Evolutionary conservation across 2,329 filamentous ascomycete genomes (phyloP).

Genomic region (Triangularia setosa): DNA sequence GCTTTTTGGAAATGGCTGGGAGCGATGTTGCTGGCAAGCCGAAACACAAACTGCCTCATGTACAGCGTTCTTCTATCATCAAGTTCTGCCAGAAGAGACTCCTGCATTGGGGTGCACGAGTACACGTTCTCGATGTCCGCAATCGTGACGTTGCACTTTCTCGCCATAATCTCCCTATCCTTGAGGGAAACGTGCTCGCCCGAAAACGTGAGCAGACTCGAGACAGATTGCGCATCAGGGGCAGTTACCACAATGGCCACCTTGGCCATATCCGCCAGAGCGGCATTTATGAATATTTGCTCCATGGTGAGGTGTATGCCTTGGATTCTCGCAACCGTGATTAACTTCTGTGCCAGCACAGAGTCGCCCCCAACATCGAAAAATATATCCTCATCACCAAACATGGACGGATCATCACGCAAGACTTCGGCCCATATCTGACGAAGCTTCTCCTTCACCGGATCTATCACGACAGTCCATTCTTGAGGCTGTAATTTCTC

Average conservation of each 20-base stretch:
- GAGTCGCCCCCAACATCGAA: slow-evolving; percentile 48
- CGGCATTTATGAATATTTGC: slow-evolving; percentile 30
- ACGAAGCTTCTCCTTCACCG: background rate
- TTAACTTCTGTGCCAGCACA: slow-evolving; percentile 46
- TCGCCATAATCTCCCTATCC: slow-evolving; percentile 13
- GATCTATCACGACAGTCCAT: background rate
- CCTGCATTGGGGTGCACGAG: slow-evolving; percentile 39
- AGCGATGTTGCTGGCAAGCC: background rate
- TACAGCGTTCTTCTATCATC: slow-evolving; percentile 2
- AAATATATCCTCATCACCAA: slow-evolving; percentile 43
- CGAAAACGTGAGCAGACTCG: slow-evolving; percentile 13
- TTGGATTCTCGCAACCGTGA: slow-evolving; percentile 33
- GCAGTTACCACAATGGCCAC: background rate
- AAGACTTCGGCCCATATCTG: slow-evolving; percentile 4
- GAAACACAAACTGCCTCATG: slow-evolving; percentile 4
- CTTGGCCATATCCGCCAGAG: background rate
- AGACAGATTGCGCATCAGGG: background rate
- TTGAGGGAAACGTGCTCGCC: slow-evolving; percentile 24
- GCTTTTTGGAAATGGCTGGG: background rate
- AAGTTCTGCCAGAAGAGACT: slow-evolving; percentile 7
- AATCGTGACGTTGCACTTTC: slow-evolving; percentile 32
- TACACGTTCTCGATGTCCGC: slow-evolving; percentile 46
- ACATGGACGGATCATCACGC: slow-evolving; percentile 33
- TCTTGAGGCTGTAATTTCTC: background rate
- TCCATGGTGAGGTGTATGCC: slow-evolving; percentile 36